These are phyloP conservation scores for Sparassis latifolia DNA, from an alignment of 1,284 basidiomycete genomes.

Conservation along the genomic window DNA sequence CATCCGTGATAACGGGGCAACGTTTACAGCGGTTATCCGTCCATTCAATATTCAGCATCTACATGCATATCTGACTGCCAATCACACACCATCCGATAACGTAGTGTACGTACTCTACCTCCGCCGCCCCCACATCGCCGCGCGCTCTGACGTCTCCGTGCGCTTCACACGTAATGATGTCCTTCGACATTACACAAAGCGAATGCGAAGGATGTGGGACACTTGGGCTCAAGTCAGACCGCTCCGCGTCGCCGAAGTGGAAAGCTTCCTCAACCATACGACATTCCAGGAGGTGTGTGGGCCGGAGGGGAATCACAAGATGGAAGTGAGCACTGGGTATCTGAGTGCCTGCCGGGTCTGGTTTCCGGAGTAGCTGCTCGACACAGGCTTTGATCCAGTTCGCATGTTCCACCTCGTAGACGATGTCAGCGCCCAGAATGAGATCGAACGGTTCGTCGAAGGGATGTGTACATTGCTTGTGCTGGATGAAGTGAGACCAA, in stretches of 20 bases:
- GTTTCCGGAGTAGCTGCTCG: constrained; percentile 42
- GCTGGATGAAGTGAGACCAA: constrained; percentile 53
- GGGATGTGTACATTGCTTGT: constrained; percentile 9
- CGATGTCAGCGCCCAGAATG: constrained; percentile 68
- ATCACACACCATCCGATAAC: constrained; percentile 49
- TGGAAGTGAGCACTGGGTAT: constrained; percentile 42
- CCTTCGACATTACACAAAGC: constrained; percentile 42
- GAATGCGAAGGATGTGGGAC: neutral
- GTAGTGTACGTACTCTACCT: constrained; percentile 61
- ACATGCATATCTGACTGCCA: too few relatives aligned
- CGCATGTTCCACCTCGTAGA: constrained; percentile 69
- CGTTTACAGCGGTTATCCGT: too few relatives aligned
- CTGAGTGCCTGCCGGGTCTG: constrained; percentile 13
- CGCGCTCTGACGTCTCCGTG: constrained; percentile 24
- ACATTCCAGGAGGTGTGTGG: constrained; percentile 57
- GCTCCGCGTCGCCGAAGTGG: constrained; percentile 16
- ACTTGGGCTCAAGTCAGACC: neutral
- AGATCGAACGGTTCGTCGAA: constrained; percentile 51
- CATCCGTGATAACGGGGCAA: too few relatives aligned
- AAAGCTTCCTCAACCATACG: constrained; percentile 54
- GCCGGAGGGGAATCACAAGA: constrained; percentile 67
- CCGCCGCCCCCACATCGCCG: constrained; percentile 26
- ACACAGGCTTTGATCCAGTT: constrained; percentile 61
- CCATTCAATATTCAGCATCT: too few relatives aligned
- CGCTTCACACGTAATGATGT: constrained; percentile 49